Conservation (phyloP, 2,329 filamentous ascomycete species). For the Ceratocystis destructans region DNA sequence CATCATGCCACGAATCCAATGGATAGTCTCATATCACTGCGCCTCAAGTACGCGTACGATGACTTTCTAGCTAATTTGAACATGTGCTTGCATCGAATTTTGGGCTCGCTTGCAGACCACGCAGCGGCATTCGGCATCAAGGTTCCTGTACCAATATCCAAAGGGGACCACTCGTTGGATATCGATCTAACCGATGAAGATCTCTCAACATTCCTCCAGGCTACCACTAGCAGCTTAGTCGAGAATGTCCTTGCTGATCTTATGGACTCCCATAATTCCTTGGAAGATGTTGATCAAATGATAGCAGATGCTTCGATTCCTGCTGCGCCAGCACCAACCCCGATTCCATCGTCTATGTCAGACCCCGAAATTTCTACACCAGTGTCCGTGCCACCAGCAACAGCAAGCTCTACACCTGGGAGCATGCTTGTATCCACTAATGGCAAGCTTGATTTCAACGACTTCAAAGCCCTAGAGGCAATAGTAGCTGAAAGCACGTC, state of each 20-base stretch:
- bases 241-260: conserved; percentile 29
- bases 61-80: conserved; percentile 26
- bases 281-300: conserved; percentile 19
- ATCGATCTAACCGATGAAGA: conserved; percentile 27
- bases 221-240: conserved; percentile 30
- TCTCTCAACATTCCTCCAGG: conserved; percentile 32
- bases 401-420: conserved; percentile 21
- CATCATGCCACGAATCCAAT: conserved; percentile 13
- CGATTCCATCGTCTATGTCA: conserved; percentile 21
- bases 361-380: conserved; percentile 23
- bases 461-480: conserved; percentile 33
- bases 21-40: conserved; percentile 3
- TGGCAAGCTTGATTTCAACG: conserved; percentile 23
- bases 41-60: conserved; percentile 10
- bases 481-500: conserved; percentile 33
- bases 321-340: conserved; percentile 16
- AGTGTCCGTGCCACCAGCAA: conserved; percentile 10
- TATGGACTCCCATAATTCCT: conserved; percentile 19
- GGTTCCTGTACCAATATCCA: conserved; percentile 24
- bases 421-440: conserved; percentile 23
- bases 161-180: conserved; percentile 22
- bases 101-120: conserved; percentile 27
- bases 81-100: conserved; percentile 26
- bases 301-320: conserved; percentile 15
- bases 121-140: conserved; percentile 28